Percentiles rank a stretch among this genome's conserved stretches.
These are phyloP conservation scores for Russula sp. DNA, from an alignment of 768 basidiomycete species.

Conservation along the genomic window DNA sequence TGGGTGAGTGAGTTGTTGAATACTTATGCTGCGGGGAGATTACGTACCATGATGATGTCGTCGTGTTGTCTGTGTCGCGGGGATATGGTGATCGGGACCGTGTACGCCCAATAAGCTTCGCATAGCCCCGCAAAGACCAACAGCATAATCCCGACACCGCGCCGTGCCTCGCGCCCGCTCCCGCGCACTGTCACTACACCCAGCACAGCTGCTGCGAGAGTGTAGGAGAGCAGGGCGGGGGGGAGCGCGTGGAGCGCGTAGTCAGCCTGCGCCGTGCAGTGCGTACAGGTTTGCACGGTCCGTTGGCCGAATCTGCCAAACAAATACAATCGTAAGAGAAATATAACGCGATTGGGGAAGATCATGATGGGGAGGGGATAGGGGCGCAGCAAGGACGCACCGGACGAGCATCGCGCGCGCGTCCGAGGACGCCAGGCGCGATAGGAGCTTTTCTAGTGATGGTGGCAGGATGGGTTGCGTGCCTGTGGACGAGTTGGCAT, in stretches of 20 bases:
- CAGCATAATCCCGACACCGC: background rate
- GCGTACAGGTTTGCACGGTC: slow-evolving; percentile 19
- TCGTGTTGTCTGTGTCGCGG: background rate
- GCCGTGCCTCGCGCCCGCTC: slow-evolving; percentile 16
- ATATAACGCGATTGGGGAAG: background rate
- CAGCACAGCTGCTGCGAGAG: slow-evolving; percentile 15
- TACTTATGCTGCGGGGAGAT: background rate
- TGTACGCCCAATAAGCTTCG: slow-evolving; percentile 17
- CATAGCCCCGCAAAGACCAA: slow-evolving; percentile 12
- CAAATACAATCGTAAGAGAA: background rate
- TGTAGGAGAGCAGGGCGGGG: slow-evolving; percentile 19
- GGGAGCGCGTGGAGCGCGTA: slow-evolving; percentile 23
- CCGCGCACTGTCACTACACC: slow-evolving; percentile 18
- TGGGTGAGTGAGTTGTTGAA: too few species aligned
- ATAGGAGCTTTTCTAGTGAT: slow-evolving; percentile 16
- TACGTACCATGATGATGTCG: slow-evolving; percentile 18
- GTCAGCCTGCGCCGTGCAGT: slow-evolving; percentile 13
- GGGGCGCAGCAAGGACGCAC: background rate
- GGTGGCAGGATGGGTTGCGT: background rate
- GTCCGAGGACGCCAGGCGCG: slow-evolving; percentile 22
- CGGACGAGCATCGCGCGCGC: slow-evolving; percentile 20
- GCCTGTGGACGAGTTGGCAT: background rate
- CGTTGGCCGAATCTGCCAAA: slow-evolving; percentile 20
- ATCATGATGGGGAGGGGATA: background rate
- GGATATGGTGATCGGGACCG: slow-evolving; percentile 12